Evolutionary conservation across 495 filamentous ascomycete genomes (phyloP).

Genomic region (Pyrenula massariospora): DNA sequence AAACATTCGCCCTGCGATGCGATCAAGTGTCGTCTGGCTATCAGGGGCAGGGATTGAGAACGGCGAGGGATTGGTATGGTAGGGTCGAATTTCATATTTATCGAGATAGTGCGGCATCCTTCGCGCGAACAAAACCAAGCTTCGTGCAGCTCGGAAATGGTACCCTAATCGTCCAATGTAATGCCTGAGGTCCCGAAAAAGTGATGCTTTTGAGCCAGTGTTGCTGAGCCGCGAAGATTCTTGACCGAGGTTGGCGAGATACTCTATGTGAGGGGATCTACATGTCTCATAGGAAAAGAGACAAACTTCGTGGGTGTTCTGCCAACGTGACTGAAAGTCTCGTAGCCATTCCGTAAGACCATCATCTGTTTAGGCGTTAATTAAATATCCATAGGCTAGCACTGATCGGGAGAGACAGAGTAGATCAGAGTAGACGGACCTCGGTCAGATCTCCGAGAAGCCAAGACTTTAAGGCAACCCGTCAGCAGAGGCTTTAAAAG

Average conservation of each 20-base stretch:
- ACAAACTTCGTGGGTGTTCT: background rate
- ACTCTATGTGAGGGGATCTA: background rate
- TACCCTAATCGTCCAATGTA: slow-evolving; percentile 5
- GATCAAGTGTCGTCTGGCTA: slow-evolving; percentile 4
- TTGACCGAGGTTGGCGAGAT: background rate
- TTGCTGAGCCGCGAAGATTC: background rate
- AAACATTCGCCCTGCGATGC: slow-evolving; percentile 9
- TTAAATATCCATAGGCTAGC: no score
- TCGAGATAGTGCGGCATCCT: slow-evolving; percentile 3
- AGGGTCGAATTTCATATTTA: slow-evolving; percentile 1
- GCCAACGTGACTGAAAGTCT: background rate
- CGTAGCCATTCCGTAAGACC: background rate
- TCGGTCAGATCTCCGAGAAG: background rate
- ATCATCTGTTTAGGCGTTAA: no score
- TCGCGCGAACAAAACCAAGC: background rate
- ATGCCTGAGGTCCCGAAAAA: slow-evolving; percentile 3
- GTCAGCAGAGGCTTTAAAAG: slow-evolving; percentile 1
- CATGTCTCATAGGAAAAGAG: background rate
- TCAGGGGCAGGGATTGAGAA: background rate
- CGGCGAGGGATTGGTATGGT: background rate
- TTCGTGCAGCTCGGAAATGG: slow-evolving; percentile 3
- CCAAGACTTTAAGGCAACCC: slow-evolving; percentile 4
- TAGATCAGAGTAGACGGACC: background rate
- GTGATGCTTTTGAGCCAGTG: background rate
- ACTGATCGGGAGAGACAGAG: no score